phyloP scores from a whole-genome alignment of 2,329 filamentous ascomycete species.

The Pseudogymnoascus sp. region DNA sequence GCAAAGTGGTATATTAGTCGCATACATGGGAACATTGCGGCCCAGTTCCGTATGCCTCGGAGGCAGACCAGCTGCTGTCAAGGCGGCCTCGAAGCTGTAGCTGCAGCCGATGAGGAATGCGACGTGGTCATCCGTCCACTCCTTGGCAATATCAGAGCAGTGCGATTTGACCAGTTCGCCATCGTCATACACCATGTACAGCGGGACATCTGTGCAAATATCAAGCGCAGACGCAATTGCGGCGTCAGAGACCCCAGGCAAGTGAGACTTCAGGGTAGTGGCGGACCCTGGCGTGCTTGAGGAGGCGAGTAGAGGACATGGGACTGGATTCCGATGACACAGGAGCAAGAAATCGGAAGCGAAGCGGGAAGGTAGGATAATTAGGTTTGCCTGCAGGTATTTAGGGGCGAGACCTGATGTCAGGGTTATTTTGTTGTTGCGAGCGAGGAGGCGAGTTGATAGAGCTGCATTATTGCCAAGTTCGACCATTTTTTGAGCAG shows the following conservation, averaged over 20 bases:
- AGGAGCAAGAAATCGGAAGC: constrained; percentile 50
- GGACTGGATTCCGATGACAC: constrained; percentile 53
- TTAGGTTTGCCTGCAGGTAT: constrained; percentile 53
- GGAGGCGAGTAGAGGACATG: constrained; percentile 52
- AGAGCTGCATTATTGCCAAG: not conserved
- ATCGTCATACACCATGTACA: constrained; percentile 50
- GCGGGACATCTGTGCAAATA: constrained; percentile 48
- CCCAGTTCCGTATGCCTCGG: constrained; percentile 41
- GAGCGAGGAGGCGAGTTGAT: constrained; percentile 15
- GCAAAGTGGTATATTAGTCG: constrained; percentile 45
- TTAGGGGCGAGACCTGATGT: constrained; percentile 49
- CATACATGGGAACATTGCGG: constrained; percentile 54
- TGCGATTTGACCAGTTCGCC: constrained; percentile 33
- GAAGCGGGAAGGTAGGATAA: constrained; percentile 49
- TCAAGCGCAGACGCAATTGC: constrained; percentile 39
- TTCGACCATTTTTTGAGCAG: not conserved
- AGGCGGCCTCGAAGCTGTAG: constrained; percentile 54
- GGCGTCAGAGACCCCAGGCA: constrained; percentile 24
- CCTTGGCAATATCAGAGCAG: constrained; percentile 35
- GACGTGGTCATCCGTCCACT: constrained; percentile 52
- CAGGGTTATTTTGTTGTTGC: constrained; percentile 15
- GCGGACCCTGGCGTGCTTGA: constrained; percentile 38
- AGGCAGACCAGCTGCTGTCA: constrained; percentile 40
- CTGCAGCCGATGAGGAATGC: constrained; percentile 57
- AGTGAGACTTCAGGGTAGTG: constrained; percentile 31